phyloP scores from a whole-genome alignment of 148 eudicot genomes.

The Talinum fruticosum region DNA sequence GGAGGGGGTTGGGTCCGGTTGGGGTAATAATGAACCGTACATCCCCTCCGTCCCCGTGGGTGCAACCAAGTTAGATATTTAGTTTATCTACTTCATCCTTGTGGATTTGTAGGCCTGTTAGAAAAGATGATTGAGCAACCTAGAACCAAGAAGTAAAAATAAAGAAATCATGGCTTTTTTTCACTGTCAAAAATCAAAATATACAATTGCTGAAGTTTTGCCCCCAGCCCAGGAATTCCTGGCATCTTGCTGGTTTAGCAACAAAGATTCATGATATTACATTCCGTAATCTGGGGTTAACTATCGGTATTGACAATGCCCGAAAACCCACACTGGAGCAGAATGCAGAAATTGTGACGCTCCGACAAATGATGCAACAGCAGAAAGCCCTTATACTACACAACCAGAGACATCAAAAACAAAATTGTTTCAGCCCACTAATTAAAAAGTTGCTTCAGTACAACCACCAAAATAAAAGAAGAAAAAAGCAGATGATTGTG shows the following conservation, averaged over 20 bases:
- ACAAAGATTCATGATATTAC: neutral
- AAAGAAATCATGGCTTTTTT: neutral
- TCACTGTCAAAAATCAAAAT: neutral
- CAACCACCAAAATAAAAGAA: neutral
- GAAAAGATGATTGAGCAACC: neutral
- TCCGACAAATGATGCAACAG: neutral
- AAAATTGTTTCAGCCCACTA: neutral
- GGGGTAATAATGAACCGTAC: no score
- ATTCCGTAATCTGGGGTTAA: neutral
- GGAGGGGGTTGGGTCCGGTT: no score
- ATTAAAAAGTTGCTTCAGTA: neutral
- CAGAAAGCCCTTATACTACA: conserved; percentile 1
- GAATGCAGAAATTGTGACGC: neutral
- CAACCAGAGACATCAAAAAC: neutral
- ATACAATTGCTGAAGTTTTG: conserved; percentile 8
- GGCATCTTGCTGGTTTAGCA: no score
- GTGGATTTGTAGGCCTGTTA: no score
- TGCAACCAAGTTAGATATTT: no score
- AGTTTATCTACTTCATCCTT: no score
- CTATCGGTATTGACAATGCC: neutral
- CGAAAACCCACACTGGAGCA: neutral
- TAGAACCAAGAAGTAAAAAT: neutral
- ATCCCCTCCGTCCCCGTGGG: no score
- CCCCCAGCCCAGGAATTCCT: no score
- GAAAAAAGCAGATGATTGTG: neutral